phyloP scores from a whole-genome alignment of 2,329 filamentous ascomycete genomes.

The Aspergillus sp. region DNA sequence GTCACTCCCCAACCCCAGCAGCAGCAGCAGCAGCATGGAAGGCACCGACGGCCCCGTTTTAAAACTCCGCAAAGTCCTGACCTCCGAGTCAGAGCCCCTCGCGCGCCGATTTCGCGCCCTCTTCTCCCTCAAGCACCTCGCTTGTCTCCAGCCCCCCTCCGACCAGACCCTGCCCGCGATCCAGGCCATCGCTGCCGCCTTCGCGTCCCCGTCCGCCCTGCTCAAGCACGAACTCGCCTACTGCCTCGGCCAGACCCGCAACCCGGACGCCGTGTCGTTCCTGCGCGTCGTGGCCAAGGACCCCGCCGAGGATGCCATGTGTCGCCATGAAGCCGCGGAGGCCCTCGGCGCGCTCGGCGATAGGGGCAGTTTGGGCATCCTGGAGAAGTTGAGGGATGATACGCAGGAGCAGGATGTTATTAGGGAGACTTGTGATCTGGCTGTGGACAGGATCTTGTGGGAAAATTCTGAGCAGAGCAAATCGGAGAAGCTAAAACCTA shows the following conservation, averaged over 20 bases:
- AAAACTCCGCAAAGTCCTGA: constrained; percentile 59
- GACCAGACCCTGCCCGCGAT: constrained; percentile 54
- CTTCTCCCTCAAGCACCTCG: constrained; percentile 93
- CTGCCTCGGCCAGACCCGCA: constrained; percentile 84
- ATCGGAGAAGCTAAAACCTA: constrained; percentile 68
- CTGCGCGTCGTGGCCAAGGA: constrained; percentile 68
- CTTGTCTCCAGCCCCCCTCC: constrained; percentile 53
- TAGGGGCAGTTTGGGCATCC: constrained; percentile 59
- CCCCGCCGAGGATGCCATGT: constrained; percentile 82
- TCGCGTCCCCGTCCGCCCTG: constrained; percentile 74
- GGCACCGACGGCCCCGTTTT: constrained; percentile 30
- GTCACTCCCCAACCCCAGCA: no score
- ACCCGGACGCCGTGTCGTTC: constrained; percentile 62
- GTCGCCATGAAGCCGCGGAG: constrained; percentile 91
- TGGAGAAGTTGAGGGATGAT: constrained; percentile 66
- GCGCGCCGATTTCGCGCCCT: constrained; percentile 88
- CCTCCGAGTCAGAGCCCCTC: constrained; percentile 70
- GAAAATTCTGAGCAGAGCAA: constrained; percentile 65
- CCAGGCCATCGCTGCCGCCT: constrained; percentile 77
- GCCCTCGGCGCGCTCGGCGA: constrained; percentile 82
- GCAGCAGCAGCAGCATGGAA: constrained; percentile 16
- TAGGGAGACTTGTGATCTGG: constrained; percentile 94
- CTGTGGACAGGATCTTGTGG: constrained; percentile 89
- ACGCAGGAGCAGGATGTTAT: constrained; percentile 68
- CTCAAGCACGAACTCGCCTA: constrained; percentile 97